Base-by-base conservation (phyloP, 371 early-diverging fungal genomes). In the Apophysomyces sp. region DNA sequence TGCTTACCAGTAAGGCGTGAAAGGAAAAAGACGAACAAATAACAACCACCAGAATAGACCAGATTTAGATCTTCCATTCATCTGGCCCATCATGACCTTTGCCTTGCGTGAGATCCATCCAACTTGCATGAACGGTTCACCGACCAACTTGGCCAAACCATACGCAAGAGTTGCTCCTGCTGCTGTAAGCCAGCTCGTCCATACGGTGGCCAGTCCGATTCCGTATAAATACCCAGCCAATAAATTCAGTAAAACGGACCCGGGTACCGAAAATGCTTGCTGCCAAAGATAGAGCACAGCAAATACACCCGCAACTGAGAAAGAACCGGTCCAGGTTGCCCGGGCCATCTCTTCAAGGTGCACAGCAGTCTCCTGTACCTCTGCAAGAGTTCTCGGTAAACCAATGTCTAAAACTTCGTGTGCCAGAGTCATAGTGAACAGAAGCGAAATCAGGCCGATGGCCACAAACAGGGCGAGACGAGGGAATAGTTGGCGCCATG, bases 11-110 rank as follows among this genome's bases (percentile, higher is more conserved):
- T 81, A 81, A n/a, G 81, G 81, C 13, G 78, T 68, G 59, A 81
- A 78, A 13, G 81, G 81, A 36, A 81, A 81, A 9, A 81, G 44
- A 5, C 81, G 63, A 2, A 67, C 70, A 65, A 81, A 81, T 15
- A 81, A 44, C 15, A 81, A 55, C 81, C 81, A 81, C 78, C 78
- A 81, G 58, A 81, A 80, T 0, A 80, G 54, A n/a, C 74, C 74
- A 9, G 60, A 58, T 24, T 36, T 64, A 12, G 53, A 52, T 12
- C 55, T 65, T 18, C 74, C 73, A 18, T 71, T 65, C 37, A 81
- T 62, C 55, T 81, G 78, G 18, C 63, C 60, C 29, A 61, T 65
- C 34, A 81, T 41, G 24, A 65, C 61, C 8, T 66, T 69, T 11
- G 71, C 72, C 31, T 68, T 69, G 24, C 67, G 68, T 11, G 67